Conservation (phyloP, 108 stramenopile species). For the Fistulifera solaris region DNA sequence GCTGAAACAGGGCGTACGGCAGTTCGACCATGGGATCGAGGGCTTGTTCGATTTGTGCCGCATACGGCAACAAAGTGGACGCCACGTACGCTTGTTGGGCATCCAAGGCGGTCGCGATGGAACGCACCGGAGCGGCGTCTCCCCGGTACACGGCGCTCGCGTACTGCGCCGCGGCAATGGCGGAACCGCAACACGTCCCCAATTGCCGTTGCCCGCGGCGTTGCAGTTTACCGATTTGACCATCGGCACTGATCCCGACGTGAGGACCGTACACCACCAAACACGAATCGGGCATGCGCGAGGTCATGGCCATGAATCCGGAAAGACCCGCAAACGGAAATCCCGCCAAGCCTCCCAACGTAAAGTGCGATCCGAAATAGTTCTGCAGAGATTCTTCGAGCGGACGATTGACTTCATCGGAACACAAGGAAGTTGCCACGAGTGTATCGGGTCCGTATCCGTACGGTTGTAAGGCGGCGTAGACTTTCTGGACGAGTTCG, state of each 20-base stretch:
- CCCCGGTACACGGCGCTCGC: not conserved
- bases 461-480: slow-evolving; percentile 7
- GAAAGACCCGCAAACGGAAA: slow-evolving; percentile 53
- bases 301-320: slow-evolving; percentile 52
- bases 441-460: slow-evolving; percentile 22
- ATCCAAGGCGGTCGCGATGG: slow-evolving; percentile 14
- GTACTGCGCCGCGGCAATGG: slow-evolving; percentile 36
- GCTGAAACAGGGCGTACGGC: slow-evolving; percentile 39
- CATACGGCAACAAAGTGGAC: slow-evolving; percentile 33
- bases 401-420: slow-evolving; percentile 51
- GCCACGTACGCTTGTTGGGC: slow-evolving; percentile 48
- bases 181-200: slow-evolving; percentile 51
- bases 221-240: slow-evolving; percentile 45
- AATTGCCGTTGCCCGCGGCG: slow-evolving; percentile 37
- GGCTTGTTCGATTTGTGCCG: slow-evolving; percentile 29
- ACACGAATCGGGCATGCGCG: slow-evolving; percentile 39
- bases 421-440: slow-evolving; percentile 46
- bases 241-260: slow-evolving; percentile 43
- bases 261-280: slow-evolving; percentile 57
- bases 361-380: slow-evolving; percentile 21
- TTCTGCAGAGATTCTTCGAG: slow-evolving; percentile 38
- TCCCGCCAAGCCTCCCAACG: slow-evolving; percentile 40
- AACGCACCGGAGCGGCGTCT: not conserved
- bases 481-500: slow-evolving; percentile 19
- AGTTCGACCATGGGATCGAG: slow-evolving; percentile 35